phyloP scores from a whole-genome alignment of 1,284 basidiomycete genomes.

The Trametes sp. region DNA sequence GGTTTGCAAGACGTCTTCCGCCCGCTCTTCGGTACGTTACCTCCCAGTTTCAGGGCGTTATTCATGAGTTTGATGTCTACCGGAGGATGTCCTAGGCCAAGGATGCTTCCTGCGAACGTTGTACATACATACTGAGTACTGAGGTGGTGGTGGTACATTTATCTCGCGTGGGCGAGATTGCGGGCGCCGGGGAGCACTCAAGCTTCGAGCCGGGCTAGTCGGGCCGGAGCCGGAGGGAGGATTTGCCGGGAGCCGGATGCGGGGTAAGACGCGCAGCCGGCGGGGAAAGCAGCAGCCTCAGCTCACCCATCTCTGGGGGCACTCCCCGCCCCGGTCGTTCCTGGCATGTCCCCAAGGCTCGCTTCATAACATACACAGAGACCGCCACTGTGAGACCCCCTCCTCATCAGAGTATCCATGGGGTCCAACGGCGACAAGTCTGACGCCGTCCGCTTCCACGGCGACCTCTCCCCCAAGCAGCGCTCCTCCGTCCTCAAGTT shows the following conservation, averaged over 20 bases:
- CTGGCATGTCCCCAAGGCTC: neutral
- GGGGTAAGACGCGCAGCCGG: neutral
- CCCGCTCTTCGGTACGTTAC: no score
- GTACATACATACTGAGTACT: no score
- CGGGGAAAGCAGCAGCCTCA: neutral
- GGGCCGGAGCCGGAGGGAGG: neutral
- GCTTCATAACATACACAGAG: neutral
- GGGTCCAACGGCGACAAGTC: neutral
- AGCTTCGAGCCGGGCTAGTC: neutral
- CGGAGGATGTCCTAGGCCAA: no score
- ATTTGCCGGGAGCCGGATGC: neutral
- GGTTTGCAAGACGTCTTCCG: no score
- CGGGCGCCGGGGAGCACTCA: no score
- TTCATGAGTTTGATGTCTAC: no score
- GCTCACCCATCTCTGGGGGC: neutral
- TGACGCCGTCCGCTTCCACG: conserved; percentile 5
- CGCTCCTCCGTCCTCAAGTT: conserved; percentile 16
- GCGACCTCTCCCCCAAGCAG: conserved; percentile 17
- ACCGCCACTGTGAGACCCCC: no score
- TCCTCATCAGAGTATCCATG: no score
- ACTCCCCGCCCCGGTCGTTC: neutral
- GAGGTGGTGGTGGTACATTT: no score
- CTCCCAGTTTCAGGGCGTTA: no score
- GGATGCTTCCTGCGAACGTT: no score
- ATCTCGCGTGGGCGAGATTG: no score